phyloP scores from a whole-genome alignment of 2,329 filamentous ascomycete species.

The Trichoderma afroharzianum region DNA sequence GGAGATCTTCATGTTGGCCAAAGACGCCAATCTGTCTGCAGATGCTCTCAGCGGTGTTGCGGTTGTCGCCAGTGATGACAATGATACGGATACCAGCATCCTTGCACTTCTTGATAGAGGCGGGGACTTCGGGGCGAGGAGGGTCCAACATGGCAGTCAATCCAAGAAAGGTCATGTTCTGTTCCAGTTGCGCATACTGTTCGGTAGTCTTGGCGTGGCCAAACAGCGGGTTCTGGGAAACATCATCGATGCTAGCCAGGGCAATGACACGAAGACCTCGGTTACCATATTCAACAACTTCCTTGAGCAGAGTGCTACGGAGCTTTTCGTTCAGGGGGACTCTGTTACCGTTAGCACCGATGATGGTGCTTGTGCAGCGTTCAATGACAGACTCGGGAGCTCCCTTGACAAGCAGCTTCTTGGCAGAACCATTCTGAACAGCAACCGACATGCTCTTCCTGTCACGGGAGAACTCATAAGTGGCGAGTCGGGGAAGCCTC shows the following conservation, averaged over 20 bases:
- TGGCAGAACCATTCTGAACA: slow-evolving; percentile 63
- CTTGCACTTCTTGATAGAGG: slow-evolving; percentile 83
- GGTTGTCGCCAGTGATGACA: slow-evolving; percentile 97
- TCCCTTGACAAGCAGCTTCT: slow-evolving; percentile 91
- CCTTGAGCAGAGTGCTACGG: slow-evolving; percentile 65
- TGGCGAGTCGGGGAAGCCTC: slow-evolving; percentile 70
- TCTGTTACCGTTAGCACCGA: slow-evolving; percentile 75
- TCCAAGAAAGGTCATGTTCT: slow-evolving; percentile 90
- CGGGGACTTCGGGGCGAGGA: slow-evolving; percentile 84
- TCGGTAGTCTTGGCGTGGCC: slow-evolving; percentile 73
- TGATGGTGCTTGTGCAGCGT: slow-evolving; percentile 77
- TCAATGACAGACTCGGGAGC: slow-evolving; percentile 93
- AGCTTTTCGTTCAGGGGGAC: slow-evolving; percentile 70
- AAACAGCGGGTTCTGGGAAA: slow-evolving; percentile 66
- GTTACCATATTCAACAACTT: slow-evolving; percentile 88
- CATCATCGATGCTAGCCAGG: slow-evolving; percentile 76
- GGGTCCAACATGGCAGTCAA: slow-evolving; percentile 96
- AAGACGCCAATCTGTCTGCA: slow-evolving; percentile 97
- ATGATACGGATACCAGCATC: slow-evolving; percentile 94
- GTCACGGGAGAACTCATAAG: slow-evolving; percentile 95
- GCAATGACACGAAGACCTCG: slow-evolving; percentile 92
- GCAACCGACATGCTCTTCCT: slow-evolving; percentile 99
- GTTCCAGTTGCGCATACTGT: slow-evolving; percentile 84
- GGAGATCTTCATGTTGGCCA: slow-evolving; percentile 72
- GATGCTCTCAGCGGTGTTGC: slow-evolving; percentile 95